A percentile compares a stretch with the other conserved stretches of the same genome.
Conservation (phyloP, 257 asterid genomes). For the Fraxinus quadrangulata region DNA sequence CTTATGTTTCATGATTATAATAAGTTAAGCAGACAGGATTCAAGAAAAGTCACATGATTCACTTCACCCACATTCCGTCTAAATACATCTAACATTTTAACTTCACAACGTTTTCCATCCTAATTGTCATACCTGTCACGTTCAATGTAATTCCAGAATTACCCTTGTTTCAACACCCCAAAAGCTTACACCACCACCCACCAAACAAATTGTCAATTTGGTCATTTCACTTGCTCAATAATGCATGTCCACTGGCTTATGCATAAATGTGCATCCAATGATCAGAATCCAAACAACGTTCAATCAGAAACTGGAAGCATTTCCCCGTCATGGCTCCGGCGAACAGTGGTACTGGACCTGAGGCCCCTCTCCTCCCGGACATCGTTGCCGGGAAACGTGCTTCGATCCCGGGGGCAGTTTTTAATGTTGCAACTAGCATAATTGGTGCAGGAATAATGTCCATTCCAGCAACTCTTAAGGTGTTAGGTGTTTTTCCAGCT, state of each 20-base stretch:
- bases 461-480: slow-evolving; percentile 89
- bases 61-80: slow-evolving; percentile 45
- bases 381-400: slow-evolving; percentile 25
- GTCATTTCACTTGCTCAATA: slow-evolving; percentile 27
- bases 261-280: not conserved
- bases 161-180: slow-evolving; percentile 25
- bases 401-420: slow-evolving; percentile 77
- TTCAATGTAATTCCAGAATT: slow-evolving; percentile 17
- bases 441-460: slow-evolving; percentile 99
- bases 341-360: slow-evolving; percentile 43
- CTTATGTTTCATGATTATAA: not conserved
- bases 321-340: slow-evolving; percentile 60
- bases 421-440: slow-evolving; percentile 87
- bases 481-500: slow-evolving; percentile 81
- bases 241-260: slow-evolving; percentile 9
- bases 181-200: not conserved
- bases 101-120: slow-evolving; percentile 1
- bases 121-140: slow-evolving; percentile 23
- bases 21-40: not conserved
- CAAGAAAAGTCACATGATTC: slow-evolving; percentile 14
- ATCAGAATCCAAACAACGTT: not conserved
- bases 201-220: not conserved
- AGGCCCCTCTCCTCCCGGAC: slow-evolving; percentile 58
- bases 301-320: not conserved
- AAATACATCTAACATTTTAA: slow-evolving; percentile 31